Conservation (phyloP, 164 flowering plant species). For the Santalum album region DNA sequence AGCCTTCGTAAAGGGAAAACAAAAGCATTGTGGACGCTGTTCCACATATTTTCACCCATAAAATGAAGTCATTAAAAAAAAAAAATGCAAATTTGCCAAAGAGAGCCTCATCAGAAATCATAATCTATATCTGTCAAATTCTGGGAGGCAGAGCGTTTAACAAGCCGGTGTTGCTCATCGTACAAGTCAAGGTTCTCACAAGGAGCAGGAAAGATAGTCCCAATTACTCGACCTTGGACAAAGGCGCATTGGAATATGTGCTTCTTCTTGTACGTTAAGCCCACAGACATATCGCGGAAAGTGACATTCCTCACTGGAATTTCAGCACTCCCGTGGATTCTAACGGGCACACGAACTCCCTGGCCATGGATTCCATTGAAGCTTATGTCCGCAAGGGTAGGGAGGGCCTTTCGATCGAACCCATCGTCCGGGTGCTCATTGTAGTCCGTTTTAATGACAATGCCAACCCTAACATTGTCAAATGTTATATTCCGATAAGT, state of each 20-base stretch:
- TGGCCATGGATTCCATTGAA: slow-evolving; percentile 73
- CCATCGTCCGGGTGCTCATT: slow-evolving; percentile 85
- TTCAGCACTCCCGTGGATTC: slow-evolving; percentile 77
- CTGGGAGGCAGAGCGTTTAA: slow-evolving; percentile 49
- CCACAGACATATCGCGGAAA: slow-evolving; percentile 83
- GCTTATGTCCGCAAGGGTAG: slow-evolving; percentile 51
- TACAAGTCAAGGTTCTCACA: slow-evolving; percentile 83
- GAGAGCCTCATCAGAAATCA: slow-evolving; percentile 36
- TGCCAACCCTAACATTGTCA: slow-evolving; percentile 77
- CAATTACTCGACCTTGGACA: slow-evolving; percentile 78
- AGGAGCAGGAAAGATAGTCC: slow-evolving; percentile 74
- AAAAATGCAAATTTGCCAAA: neutral
- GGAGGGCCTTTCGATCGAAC: slow-evolving; percentile 65
- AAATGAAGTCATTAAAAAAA: neutral
- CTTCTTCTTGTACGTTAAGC: slow-evolving; percentile 80
- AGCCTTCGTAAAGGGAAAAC: too few species aligned
- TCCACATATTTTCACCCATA: too few species aligned
- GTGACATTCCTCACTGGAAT: slow-evolving; percentile 74
- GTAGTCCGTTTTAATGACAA: slow-evolving; percentile 86
- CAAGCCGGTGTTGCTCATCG: slow-evolving; percentile 49
- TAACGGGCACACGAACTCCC: slow-evolving; percentile 89
- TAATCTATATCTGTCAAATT: slow-evolving; percentile 78
- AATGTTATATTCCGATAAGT: slow-evolving; percentile 63
- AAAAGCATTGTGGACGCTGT: too few species aligned
- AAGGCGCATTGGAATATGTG: slow-evolving; percentile 88